Conservation (phyloP, 1,284 basidiomycete genomes). For the Rhodotorula sp. region DNA sequence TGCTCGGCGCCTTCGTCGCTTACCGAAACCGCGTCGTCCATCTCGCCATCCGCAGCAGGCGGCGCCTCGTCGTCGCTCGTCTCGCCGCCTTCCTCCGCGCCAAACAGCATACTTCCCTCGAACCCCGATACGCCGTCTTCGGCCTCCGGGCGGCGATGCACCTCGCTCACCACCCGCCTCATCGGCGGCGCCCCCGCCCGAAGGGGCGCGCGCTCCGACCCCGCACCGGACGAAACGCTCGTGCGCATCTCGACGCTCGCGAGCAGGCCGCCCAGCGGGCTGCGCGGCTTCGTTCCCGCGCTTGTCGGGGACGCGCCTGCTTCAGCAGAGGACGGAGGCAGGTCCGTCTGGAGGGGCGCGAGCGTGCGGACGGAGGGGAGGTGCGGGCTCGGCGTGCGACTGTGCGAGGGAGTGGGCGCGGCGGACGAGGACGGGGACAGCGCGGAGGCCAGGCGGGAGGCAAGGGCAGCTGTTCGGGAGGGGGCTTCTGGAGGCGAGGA, state of each 20-base stretch:
- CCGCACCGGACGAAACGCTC: too few species aligned
- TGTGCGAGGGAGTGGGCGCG: background rate
- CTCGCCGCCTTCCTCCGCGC: background rate
- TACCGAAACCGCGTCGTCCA: too few species aligned
- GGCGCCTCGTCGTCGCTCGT: background rate
- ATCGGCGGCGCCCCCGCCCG: background rate
- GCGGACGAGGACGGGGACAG: background rate
- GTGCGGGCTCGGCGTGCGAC: background rate
- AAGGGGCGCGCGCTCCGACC: background rate
- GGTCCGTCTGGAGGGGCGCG: background rate
- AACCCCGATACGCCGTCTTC: background rate
- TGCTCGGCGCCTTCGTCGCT: background rate
- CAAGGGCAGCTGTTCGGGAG: background rate
- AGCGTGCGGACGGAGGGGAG: background rate
- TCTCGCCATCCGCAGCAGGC: background rate
- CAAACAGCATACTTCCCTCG: background rate
- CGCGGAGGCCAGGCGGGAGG: background rate
- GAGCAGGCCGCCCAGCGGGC: background rate
- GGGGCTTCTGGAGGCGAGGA: background rate
- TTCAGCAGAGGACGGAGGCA: background rate
- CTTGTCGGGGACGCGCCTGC: background rate
- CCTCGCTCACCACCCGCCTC: background rate
- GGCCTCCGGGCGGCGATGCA: background rate
- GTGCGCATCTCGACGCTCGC: too few species aligned
- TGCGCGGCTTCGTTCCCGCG: background rate